Evolutionary conservation across 345 rosid species (phyloP), one percentile per base, ranked within the genome.

Genomic region (Syzygium aqueum): DNA sequence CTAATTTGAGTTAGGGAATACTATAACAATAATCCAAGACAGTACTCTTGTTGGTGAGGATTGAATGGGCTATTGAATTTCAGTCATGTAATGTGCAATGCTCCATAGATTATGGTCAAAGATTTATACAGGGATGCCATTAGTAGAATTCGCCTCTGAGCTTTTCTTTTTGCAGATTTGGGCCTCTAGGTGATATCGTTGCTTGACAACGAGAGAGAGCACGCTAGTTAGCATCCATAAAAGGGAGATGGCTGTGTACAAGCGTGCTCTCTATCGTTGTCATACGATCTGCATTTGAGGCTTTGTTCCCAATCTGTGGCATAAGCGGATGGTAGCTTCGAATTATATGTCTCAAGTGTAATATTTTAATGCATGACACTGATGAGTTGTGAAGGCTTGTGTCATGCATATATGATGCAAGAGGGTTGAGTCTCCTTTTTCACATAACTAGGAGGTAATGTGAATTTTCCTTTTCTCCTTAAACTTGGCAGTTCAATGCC

Each of bases 191-290:
- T 37, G 63, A 52, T 53, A 86, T 84, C 8, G 17, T 88, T 77
- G 73, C 15, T 40, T 93, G 94, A 93, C 93, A 88, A 90, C 51
- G 93, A 93, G 93, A 93, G 94, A 93, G 94, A 93, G 94, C 93
- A 93, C 93, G 87, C 93, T 82, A 12, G 93, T 93, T 30, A 27
- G 82, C 91, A 87, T 85, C 87, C 88, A 80, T 88, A 90, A 49
- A 51, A 54, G 78, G 65, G 65, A n/a, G 88, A 88, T 91, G 92
- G 87, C 85, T 91, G 90, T 85, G 61, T 63, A 88, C 93, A 33
- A 84, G 93, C 84, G 90, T 92, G 94, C 93, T 93, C 86, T 84
- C 84, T 90, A 1, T 88, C 90, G 83, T 90, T 89, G 93, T 92
- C 93, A 91, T 83, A 28, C 53, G 77, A 63, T 87, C 23, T 88